phyloP scores from a whole-genome alignment of 164 flowering plant species.

The Aristolochia californica region DNA sequence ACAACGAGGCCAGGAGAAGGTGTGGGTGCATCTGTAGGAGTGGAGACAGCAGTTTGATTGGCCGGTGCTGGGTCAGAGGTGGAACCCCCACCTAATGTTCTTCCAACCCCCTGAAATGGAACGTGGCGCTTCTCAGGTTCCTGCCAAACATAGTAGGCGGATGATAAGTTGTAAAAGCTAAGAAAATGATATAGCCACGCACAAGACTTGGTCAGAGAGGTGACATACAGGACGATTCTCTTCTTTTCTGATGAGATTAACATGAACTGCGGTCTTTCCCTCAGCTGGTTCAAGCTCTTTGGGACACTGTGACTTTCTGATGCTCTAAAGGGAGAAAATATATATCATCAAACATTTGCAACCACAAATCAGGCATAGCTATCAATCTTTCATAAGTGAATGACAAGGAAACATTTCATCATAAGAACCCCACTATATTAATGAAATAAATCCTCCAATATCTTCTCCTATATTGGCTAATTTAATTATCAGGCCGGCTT shows the following conservation, averaged over 20 bases:
- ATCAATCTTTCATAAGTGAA: too few species aligned
- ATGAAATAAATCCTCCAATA: too few species aligned
- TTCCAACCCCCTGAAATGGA: conserved; percentile 70
- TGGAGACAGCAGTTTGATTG: conserved; percentile 16
- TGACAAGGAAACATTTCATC: too few species aligned
- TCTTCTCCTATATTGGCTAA: too few species aligned
- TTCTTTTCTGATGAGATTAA: conserved; percentile 50
- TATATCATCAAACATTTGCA: neutral
- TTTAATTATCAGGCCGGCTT: too few species aligned
- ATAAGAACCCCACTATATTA: too few species aligned
- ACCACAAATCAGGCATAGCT: too few species aligned
- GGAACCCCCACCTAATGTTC: conserved; percentile 56
- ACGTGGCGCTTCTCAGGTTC: conserved; percentile 40
- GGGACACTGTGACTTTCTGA: conserved; percentile 68
- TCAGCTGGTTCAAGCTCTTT: conserved; percentile 65
- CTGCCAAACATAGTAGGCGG: conserved; percentile 21
- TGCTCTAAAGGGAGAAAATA: conserved; percentile 48
- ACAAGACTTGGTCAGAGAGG: neutral
- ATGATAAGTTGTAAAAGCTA: neutral
- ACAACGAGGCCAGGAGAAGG: conserved; percentile 51
- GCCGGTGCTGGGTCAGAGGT: conserved; percentile 9
- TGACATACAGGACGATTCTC: conserved; percentile 43
- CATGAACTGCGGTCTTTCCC: conserved; percentile 41
- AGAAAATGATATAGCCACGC: neutral
- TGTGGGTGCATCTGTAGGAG: conserved; percentile 29